phyloP scores from a whole-genome alignment of 192 early-diverging fungal species.

The Dispira simplex region DNA sequence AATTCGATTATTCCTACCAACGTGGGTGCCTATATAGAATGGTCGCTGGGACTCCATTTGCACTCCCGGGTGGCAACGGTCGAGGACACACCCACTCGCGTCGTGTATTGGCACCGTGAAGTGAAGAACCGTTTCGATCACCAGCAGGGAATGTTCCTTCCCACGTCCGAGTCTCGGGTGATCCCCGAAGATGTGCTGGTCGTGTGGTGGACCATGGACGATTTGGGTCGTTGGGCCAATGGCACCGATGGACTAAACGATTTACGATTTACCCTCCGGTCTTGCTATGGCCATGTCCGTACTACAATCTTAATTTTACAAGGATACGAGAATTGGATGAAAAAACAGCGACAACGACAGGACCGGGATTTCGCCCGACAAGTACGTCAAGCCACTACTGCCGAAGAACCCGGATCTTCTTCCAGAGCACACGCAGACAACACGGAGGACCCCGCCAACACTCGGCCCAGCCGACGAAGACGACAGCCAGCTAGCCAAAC shows the following conservation, averaged over 20 bases:
- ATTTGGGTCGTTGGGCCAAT: background rate
- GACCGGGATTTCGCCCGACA: slow-evolving; percentile 8
- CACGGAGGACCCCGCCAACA: background rate
- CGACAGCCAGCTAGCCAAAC: background rate
- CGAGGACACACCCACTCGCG: background rate
- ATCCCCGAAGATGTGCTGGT: background rate
- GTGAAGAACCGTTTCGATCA: slow-evolving; percentile 7
- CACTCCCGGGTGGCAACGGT: background rate
- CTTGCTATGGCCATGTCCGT: background rate
- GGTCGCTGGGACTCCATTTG: background rate
- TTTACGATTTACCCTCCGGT: background rate
- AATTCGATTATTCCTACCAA: background rate
- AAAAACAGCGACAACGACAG: background rate
- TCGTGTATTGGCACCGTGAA: slow-evolving; percentile 1
- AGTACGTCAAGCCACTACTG: slow-evolving; percentile 3
- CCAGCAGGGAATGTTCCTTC: slow-evolving; percentile 5
- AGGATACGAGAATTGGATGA: slow-evolving; percentile 2
- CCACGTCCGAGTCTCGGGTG: background rate
- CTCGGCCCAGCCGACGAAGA: background rate
- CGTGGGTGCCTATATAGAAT: slow-evolving; percentile 1
- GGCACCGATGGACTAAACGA: background rate
- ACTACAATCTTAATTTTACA: slow-evolving; percentile 1
- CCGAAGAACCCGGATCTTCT: background rate
- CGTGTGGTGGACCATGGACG: background rate
- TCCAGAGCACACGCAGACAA: background rate